phyloP scores from a whole-genome alignment of 768 basidiomycete species.

The Rossbeevera mucosa region DNA sequence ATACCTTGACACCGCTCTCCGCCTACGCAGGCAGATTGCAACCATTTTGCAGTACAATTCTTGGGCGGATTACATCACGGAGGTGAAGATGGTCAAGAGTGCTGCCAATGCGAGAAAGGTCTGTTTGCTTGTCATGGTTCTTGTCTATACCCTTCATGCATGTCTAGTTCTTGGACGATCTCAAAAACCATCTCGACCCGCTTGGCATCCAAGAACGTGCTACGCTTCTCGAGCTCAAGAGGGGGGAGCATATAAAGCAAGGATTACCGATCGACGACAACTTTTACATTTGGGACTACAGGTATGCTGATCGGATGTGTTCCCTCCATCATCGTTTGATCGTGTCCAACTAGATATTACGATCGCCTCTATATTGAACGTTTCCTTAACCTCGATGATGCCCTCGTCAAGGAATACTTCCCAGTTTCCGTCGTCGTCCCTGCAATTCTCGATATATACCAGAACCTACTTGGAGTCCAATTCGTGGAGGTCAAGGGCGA shows the following conservation, averaged over 20 bases:
- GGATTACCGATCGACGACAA: constrained; percentile 48
- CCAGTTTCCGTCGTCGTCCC: constrained; percentile 78
- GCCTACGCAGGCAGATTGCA: constrained; percentile 66
- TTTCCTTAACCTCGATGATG: constrained; percentile 63
- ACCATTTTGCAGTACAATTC: constrained; percentile 66
- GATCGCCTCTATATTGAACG: constrained; percentile 48
- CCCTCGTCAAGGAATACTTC: constrained; percentile 82
- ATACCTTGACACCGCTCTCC: constrained; percentile 61
- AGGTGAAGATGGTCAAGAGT: constrained; percentile 81
- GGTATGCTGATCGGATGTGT: constrained; percentile 33
- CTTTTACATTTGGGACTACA: constrained; percentile 84
- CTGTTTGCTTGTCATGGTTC: constrained; percentile 10
- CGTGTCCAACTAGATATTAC: constrained; percentile 15
- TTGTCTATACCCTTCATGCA: not conserved
- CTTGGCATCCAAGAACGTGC: constrained; percentile 65
- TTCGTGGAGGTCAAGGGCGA: constrained; percentile 53
- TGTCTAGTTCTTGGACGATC: constrained; percentile 68
- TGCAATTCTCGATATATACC: constrained; percentile 74
- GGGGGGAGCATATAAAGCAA: constrained; percentile 50
- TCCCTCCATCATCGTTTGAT: not conserved
- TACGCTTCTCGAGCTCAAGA: constrained; percentile 67
- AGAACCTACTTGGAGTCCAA: constrained; percentile 67
- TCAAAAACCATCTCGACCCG: constrained; percentile 68
- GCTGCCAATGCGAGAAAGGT: constrained; percentile 58
- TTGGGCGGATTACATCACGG: constrained; percentile 83